These are phyloP conservation scores for Cytospora schulzeri DNA, from an alignment of 2,329 filamentous ascomycete species.

Conservation along the genomic window DNA sequence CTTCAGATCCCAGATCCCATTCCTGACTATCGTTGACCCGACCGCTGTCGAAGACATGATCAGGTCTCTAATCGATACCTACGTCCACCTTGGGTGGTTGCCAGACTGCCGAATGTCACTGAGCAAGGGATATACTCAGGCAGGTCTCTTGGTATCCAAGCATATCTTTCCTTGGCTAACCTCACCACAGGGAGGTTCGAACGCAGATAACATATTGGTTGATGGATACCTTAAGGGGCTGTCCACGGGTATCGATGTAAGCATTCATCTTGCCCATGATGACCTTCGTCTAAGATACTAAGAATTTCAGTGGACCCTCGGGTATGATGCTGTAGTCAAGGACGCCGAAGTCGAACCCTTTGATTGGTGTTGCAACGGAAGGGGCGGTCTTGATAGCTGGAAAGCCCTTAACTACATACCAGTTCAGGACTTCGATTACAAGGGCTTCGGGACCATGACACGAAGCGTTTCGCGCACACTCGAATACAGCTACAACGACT, in stretches of 20 bases:
- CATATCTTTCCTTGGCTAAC: background rate
- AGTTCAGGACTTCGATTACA: constrained; percentile 65
- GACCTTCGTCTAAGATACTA: too few relatives aligned
- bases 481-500: constrained; percentile 80
- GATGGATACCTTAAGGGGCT: constrained; percentile 71
- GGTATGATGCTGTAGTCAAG: constrained; percentile 70
- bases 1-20: constrained; percentile 68
- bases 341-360: constrained; percentile 71
- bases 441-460: constrained; percentile 69
- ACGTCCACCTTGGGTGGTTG: constrained; percentile 64
- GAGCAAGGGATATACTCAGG: constrained; percentile 69
- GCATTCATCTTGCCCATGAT: constrained; percentile 24
- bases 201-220: constrained; percentile 69
- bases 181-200: constrained; percentile 64
- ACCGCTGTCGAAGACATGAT: constrained; percentile 66
- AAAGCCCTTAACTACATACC: constrained; percentile 73
- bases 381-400: constrained; percentile 73
- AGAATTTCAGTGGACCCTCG: constrained; percentile 59
- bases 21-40: constrained; percentile 70
- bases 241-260: constrained; percentile 53
- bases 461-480: constrained; percentile 72
- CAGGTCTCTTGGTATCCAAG: constrained; percentile 33
- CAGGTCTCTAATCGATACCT: constrained; percentile 71
- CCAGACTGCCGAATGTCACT: constrained; percentile 71
- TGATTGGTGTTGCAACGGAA: constrained; percentile 71